A percentile compares a stretch with the other conserved stretches of the same genome.
phyloP scores from a whole-genome alignment of 2,329 filamentous ascomycete genomes.

The Pestalotiopsis sp. region DNA sequence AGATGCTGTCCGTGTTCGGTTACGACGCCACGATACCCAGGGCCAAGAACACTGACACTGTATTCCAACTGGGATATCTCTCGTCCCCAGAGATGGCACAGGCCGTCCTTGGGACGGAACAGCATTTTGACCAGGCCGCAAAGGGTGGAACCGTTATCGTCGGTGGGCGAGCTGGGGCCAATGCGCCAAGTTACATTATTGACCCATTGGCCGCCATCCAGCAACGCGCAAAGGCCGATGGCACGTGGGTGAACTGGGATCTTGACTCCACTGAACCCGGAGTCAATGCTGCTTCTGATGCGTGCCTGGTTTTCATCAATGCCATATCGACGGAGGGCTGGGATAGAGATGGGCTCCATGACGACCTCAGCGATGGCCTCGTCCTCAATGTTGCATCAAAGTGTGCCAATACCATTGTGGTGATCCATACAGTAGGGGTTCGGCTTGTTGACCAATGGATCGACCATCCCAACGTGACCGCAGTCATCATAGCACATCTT shows the following conservation, averaged over 20 bases:
- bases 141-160: constrained; percentile 54
- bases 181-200: constrained; percentile 50
- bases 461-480: constrained; percentile 66
- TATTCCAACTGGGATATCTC: constrained; percentile 49
- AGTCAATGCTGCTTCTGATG: constrained; percentile 52
- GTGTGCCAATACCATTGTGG: constrained; percentile 65
- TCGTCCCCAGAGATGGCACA: constrained; percentile 49
- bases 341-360: constrained; percentile 66
- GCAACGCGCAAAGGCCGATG: constrained; percentile 52
- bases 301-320: constrained; percentile 69
- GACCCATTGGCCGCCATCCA: constrained; percentile 62
- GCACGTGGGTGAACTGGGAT: constrained; percentile 62
- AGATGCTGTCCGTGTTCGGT: constrained; percentile 61
- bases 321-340: constrained; percentile 79
- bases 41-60: constrained; percentile 50
- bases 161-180: constrained; percentile 54
- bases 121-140: constrained; percentile 51
- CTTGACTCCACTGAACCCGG: constrained; percentile 46
- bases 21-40: constrained; percentile 60
- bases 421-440: constrained; percentile 65
- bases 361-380: constrained; percentile 66
- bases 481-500: constrained; percentile 63
- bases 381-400: constrained; percentile 60
- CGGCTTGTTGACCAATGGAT: constrained; percentile 67
- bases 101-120: constrained; percentile 42